Evolutionary conservation across 2,329 filamentous ascomycete species (phyloP).

Genomic region (Neoscytalidium dimidiatum): DNA sequence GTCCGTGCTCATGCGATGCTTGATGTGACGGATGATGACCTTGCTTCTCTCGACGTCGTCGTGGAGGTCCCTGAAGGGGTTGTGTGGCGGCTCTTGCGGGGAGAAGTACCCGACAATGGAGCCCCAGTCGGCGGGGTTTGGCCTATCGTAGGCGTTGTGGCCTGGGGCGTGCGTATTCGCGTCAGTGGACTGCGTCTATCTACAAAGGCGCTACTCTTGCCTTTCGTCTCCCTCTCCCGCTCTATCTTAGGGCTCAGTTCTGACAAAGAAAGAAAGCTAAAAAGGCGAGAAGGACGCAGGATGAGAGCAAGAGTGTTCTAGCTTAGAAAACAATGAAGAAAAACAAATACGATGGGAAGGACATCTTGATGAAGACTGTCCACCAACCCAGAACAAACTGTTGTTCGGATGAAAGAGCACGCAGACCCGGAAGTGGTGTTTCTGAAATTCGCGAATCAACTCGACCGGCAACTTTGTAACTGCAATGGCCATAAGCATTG

Average conservation of each 20-base stretch:
- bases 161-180: background rate
- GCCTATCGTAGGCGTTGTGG: constrained; percentile 28
- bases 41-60: constrained; percentile 5
- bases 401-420: constrained; percentile 46
- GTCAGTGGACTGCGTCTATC: background rate
- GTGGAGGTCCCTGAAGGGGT: background rate
- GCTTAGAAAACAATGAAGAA: no score
- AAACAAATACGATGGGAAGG: constrained; percentile 27
- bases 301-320: background rate
- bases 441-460: constrained; percentile 46
- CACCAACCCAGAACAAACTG: constrained; percentile 32
- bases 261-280: no score
- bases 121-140: constrained; percentile 44
- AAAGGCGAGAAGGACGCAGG: background rate
- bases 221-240: no score
- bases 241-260: no score
- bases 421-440: constrained; percentile 48
- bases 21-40: constrained; percentile 33
- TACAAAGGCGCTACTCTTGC: no score
- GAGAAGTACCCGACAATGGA: constrained; percentile 55
- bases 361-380: constrained; percentile 25
- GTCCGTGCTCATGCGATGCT: constrained; percentile 39
- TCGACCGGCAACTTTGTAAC: constrained; percentile 45
- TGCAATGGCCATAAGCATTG: constrained; percentile 48
- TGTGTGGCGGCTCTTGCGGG: constrained; percentile 37